These are phyloP conservation scores for Rhododendron henanense DNA, from an alignment of 148 eudicot genomes.

Conservation along the genomic window DNA sequence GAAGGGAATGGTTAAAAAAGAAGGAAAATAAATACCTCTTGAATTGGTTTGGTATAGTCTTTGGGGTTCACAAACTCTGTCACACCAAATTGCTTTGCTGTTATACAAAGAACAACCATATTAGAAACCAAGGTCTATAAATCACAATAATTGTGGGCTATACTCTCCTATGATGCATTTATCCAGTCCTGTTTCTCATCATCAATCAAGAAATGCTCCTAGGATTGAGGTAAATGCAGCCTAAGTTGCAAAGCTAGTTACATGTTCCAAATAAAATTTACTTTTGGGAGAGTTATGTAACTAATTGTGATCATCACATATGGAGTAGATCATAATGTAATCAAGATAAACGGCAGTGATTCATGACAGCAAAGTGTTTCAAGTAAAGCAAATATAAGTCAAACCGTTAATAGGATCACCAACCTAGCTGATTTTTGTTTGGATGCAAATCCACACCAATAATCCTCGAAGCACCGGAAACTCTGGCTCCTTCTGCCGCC, in stretches of 20 bases:
- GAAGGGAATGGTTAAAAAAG: conserved; percentile 12
- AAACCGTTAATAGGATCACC: not conserved
- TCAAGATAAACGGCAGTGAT: not conserved
- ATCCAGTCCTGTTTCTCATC: too few relatives aligned
- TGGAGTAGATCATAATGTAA: too few relatives aligned
- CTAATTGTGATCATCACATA: too few relatives aligned
- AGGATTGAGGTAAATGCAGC: not conserved
- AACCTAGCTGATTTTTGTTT: not conserved
- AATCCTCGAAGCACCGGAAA: not conserved
- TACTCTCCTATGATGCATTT: not conserved
- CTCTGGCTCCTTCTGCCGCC: not conserved
- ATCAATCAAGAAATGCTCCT: too few relatives aligned
- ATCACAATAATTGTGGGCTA: not conserved
- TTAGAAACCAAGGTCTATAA: not conserved
- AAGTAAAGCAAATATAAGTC: not conserved
- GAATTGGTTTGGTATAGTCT: conserved; percentile 50
- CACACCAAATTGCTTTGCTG: conserved; percentile 55
- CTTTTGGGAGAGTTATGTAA: too few relatives aligned
- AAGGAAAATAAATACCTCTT: conserved; percentile 52
- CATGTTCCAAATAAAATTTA: too few relatives aligned
- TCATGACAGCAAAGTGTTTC: not conserved
- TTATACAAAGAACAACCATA: not conserved
- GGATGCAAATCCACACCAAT: not conserved
- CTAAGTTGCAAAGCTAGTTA: too few relatives aligned
- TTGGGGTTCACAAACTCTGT: conserved; percentile 54